Percentiles rank a stretch among this genome's conserved stretches.
Evolutionary conservation across 1,284 basidiomycete genomes (phyloP).

Genomic region (Coniophora puteana): DNA sequence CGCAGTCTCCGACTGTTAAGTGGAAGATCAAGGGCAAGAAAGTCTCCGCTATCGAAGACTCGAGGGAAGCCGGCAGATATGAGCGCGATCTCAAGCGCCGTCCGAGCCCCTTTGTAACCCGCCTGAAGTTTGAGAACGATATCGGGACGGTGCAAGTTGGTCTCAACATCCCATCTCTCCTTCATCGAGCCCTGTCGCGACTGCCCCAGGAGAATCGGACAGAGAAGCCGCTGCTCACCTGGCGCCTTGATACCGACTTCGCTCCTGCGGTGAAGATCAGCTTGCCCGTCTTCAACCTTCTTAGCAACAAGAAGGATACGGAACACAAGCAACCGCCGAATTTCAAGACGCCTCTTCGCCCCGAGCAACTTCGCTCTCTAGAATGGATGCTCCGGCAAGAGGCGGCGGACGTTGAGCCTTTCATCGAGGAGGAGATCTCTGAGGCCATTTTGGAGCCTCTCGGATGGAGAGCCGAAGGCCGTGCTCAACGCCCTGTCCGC

Average conservation of each 20-base stretch:
- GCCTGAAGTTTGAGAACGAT: conserved; percentile 71
- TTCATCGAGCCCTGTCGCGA: conserved; percentile 84
- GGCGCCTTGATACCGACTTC: conserved; percentile 81
- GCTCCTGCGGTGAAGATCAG: conserved; percentile 59
- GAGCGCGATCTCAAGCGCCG: conserved; percentile 86
- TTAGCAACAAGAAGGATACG: conserved; percentile 77
- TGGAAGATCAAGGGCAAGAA: conserved; percentile 69
- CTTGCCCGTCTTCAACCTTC: conserved; percentile 62
- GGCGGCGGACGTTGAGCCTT: conserved; percentile 59
- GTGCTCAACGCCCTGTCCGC: conserved; percentile 73
- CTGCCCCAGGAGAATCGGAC: conserved; percentile 60
- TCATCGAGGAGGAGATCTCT: conserved; percentile 92
- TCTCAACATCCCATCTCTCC: conserved; percentile 82
- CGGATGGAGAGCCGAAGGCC: conserved; percentile 92
- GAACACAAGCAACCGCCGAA: conserved; percentile 76
- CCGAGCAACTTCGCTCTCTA: conserved; percentile 87
- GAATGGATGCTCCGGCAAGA: conserved; percentile 93
- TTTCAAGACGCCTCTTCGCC: conserved; percentile 73
- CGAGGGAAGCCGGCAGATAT: conserved; percentile 80
- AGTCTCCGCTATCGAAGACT: conserved; percentile 74
- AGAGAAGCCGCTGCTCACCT: conserved; percentile 59
- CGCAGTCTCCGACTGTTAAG: conserved; percentile 67
- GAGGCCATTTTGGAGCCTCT: conserved; percentile 84
- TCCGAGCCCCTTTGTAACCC: conserved; percentile 85
- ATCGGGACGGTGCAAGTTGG: conserved; percentile 80